Evolutionary conservation across 192 early-diverging fungal species (phyloP).

Genomic region (Mortierella hygrophila): DNA sequence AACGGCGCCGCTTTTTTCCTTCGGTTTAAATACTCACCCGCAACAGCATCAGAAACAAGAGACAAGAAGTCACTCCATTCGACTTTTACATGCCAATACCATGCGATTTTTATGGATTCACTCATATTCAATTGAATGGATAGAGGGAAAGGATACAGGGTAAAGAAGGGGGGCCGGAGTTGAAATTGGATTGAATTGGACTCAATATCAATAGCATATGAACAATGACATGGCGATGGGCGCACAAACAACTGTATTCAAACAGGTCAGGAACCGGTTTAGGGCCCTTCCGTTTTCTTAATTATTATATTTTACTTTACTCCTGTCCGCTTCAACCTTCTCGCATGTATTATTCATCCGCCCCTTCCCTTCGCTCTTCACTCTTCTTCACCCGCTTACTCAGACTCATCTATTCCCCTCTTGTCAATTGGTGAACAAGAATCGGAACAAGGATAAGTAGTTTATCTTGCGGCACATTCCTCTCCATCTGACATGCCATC

Average conservation of each 20-base stretch:
- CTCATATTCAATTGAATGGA: too few relatives aligned
- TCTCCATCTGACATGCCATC: too few relatives aligned
- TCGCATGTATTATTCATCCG: constrained; percentile 9
- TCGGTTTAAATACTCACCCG: background rate
- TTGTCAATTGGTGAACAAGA: too few relatives aligned
- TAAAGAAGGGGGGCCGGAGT: background rate
- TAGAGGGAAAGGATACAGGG: too few relatives aligned
- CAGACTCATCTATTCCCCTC: too few relatives aligned
- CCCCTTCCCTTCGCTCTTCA: background rate
- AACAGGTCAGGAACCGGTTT: constrained; percentile 3
- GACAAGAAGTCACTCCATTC: background rate
- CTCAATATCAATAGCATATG: background rate
- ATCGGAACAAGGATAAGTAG: too few relatives aligned
- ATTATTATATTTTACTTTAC: background rate
- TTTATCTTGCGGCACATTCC: too few relatives aligned
- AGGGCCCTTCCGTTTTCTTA: background rate
- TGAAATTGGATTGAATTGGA: background rate
- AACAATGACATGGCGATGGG: constrained; percentile 1
- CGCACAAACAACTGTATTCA: background rate
- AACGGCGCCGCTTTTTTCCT: constrained; percentile 2
- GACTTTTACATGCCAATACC: too few relatives aligned
- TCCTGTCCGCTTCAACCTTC: background rate
- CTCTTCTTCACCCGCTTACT: background rate
- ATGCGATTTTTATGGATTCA: too few relatives aligned
- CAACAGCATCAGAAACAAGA: background rate